Evolutionary conservation across 2,329 filamentous ascomycete species (phyloP).

Genomic region (Diaporthe longicolla): DNA sequence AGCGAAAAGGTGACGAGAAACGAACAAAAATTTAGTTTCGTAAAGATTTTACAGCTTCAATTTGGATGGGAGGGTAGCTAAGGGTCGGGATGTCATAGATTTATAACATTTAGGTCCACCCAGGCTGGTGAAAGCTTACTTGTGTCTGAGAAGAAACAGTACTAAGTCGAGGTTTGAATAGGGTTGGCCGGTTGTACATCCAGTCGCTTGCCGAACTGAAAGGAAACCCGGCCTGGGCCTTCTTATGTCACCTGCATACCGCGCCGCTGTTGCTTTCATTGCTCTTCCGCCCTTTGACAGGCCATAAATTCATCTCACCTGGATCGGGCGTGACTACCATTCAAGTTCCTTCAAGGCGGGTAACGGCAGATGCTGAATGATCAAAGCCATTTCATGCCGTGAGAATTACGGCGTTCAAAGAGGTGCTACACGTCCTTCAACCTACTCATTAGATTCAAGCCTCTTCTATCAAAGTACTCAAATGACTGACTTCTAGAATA

Average conservation of each 20-base stretch:
- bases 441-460: too few relatives aligned
- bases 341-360: background rate
- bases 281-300: background rate
- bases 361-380: background rate
- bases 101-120: too few relatives aligned
- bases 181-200: background rate
- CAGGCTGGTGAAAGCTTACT: too few relatives aligned
- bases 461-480: background rate
- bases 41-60: background rate
- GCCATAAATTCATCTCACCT: background rate
- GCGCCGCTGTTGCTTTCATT: background rate
- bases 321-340: background rate
- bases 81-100: too few relatives aligned
- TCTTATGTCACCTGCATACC: background rate
- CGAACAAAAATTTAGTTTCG: background rate
- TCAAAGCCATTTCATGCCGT: background rate
- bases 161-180: too few relatives aligned
- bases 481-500: background rate
- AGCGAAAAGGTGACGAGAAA: background rate
- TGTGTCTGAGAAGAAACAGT: too few relatives aligned
- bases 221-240: background rate
- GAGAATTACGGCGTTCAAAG: too few relatives aligned
- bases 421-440: background rate
- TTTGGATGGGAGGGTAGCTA: background rate
- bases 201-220: background rate